These are phyloP conservation scores for Plasmodium coatneyi DNA, from an alignment of 169 alveolate species.

Conservation along the genomic window DNA sequence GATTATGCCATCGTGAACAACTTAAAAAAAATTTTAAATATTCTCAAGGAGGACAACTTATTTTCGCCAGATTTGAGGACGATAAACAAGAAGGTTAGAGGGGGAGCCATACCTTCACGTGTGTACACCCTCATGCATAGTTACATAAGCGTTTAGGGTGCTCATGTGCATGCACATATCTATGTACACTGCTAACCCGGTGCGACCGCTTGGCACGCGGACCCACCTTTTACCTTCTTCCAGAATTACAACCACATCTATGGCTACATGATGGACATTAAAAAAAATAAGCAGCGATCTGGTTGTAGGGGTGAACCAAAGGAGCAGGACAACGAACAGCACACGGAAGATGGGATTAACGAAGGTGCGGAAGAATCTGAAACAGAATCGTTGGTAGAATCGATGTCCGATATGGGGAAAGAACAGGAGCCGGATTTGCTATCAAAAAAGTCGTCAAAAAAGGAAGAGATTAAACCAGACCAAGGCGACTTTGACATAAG, in stretches of 20 bases:
- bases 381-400: conserved; percentile 59
- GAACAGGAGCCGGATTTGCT: conserved; percentile 2
- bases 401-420: conserved; percentile 26
- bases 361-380: conserved; percentile 37
- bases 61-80: conserved; percentile 63
- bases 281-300: conserved; percentile 13
- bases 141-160: neutral
- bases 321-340: neutral
- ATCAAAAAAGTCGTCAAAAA: neutral
- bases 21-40: conserved; percentile 59
- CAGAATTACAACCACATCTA: conserved; percentile 66
- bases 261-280: conserved; percentile 63
- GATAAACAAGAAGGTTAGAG: conserved; percentile 42
- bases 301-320: neutral
- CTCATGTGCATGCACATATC: neutral
- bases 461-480: neutral
- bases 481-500: conserved; percentile 14
- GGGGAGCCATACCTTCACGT: neutral
- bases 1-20: conserved; percentile 29
- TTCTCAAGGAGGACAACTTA: conserved; percentile 69
- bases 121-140: neutral
- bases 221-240: neutral
- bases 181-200: neutral
- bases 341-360: neutral
- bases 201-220: neutral